A percentile compares a stretch with the other conserved stretches of the same genome.
phyloP scores from a whole-genome alignment of 2,329 filamentous ascomycete species.

The Nigrospora sphaerica region DNA sequence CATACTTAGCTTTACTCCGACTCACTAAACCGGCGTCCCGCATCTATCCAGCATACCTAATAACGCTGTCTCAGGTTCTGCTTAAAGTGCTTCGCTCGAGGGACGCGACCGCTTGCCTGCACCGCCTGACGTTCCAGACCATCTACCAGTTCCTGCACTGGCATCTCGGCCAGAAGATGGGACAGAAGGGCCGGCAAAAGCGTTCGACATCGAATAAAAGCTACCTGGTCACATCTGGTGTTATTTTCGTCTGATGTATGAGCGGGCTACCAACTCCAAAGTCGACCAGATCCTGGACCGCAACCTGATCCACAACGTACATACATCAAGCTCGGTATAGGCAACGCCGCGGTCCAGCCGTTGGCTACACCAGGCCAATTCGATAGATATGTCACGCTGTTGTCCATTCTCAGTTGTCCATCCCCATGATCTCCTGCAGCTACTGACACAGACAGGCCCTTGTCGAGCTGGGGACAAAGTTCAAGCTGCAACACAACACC shows the following conservation, averaged over 20 bases:
- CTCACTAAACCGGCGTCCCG: too few species aligned
- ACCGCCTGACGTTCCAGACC: too few species aligned
- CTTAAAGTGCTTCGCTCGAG: too few species aligned
- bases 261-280: constrained; percentile 10
- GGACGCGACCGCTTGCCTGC: too few species aligned
- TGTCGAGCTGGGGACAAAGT: constrained; percentile 10
- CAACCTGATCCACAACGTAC: constrained; percentile 8
- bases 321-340: neutral
- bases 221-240: constrained; percentile 19
- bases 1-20: too few species aligned
- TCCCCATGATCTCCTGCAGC: too few species aligned
- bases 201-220: constrained; percentile 1
- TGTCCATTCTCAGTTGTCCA: constrained; percentile 8
- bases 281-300: constrained; percentile 9
- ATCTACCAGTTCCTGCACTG: neutral
- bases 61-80: too few species aligned
- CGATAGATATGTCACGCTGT: neutral
- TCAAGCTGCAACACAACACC: constrained; percentile 6
- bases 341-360: too few species aligned
- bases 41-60: too few species aligned
- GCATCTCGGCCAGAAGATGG: neutral
- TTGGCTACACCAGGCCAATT: too few species aligned
- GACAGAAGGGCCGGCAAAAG: neutral
- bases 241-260: constrained; percentile 15
- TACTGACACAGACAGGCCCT: too few species aligned